phyloP scores from a whole-genome alignment of 441 rosid genomes.

The Jatropha multifida region DNA sequence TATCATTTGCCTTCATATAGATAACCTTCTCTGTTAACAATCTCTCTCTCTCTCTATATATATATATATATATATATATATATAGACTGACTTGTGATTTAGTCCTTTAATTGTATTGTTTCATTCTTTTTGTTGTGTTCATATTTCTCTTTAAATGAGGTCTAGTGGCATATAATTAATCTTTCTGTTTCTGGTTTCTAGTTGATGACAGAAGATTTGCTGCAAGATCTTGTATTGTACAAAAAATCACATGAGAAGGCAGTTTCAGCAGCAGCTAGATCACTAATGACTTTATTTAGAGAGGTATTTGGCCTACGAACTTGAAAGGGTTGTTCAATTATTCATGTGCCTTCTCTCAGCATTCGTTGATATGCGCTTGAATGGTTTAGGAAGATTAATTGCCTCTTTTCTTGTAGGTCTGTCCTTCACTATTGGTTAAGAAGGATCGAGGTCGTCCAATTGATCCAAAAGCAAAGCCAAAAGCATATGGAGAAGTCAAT shows the following conservation, averaged over 20 bases:
- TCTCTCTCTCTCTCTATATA: not conserved
- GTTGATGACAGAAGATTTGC: constrained; percentile 95
- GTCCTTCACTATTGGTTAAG: constrained; percentile 84
- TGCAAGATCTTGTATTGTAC: constrained; percentile 92
- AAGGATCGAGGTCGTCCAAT: constrained; percentile 92
- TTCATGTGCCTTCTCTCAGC: not conserved
- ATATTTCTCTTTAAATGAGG: not conserved
- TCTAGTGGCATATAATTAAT: not conserved
- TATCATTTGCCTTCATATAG: constrained; percentile 1
- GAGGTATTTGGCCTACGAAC: constrained; percentile 50
- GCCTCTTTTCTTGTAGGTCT: constrained; percentile 50
- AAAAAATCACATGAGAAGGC: constrained; percentile 92
- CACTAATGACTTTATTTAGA: constrained; percentile 82
- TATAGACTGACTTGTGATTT: not conserved
- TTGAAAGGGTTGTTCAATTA: not conserved
- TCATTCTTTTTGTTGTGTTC: not conserved
- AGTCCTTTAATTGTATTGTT: not conserved
- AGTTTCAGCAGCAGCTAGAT: constrained; percentile 79
- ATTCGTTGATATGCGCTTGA: not conserved
- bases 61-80: not conserved
- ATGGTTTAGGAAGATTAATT: constrained; percentile 10
- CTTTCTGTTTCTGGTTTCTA: constrained; percentile 33
- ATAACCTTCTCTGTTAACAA: not conserved
- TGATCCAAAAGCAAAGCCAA: constrained; percentile 76
- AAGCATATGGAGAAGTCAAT: constrained; percentile 73